phyloP scores from a whole-genome alignment of 768 basidiomycete genomes.

The Psilocybe azurescens region DNA sequence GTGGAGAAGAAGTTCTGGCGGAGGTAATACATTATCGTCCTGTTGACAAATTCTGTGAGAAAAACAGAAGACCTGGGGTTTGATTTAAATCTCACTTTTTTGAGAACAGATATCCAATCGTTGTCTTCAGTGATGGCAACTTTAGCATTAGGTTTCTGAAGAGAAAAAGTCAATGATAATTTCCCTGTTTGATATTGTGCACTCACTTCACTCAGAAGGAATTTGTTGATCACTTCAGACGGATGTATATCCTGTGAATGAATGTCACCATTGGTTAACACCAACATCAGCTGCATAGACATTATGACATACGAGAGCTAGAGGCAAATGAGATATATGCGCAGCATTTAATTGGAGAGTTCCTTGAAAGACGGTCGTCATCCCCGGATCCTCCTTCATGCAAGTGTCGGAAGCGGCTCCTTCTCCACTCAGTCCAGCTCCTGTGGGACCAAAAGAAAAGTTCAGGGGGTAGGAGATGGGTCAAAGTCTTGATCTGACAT shows the following conservation, averaged over 20 bases:
- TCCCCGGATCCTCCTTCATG: not conserved
- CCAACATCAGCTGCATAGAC: not conserved
- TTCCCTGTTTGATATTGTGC: no score
- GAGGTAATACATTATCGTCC: not conserved
- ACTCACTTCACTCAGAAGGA: slow-evolving; percentile 2
- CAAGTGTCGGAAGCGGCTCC: not conserved
- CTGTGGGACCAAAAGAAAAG: not conserved
- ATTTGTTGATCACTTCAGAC: slow-evolving; percentile 6
- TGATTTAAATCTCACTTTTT: not conserved
- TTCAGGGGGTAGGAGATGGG: not conserved
- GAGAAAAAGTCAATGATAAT: not conserved
- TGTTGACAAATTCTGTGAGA: not conserved
- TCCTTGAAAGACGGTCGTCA: not conserved
- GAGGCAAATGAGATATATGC: not conserved
- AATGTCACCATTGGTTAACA: not conserved
- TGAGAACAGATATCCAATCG: slow-evolving; percentile 11
- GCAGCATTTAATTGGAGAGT: not conserved
- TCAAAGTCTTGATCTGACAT: not conserved
- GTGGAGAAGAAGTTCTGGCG: not conserved
- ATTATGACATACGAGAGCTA: not conserved
- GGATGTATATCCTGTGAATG: slow-evolving; percentile 1
- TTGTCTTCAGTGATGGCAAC: slow-evolving; percentile 12
- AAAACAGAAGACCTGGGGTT: not conserved
- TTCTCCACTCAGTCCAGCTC: not conserved
- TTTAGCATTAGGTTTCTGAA: not conserved